Evolutionary conservation across 208 protist species (phyloP).

Genomic region (Trypanosoma scelopori): DNA sequence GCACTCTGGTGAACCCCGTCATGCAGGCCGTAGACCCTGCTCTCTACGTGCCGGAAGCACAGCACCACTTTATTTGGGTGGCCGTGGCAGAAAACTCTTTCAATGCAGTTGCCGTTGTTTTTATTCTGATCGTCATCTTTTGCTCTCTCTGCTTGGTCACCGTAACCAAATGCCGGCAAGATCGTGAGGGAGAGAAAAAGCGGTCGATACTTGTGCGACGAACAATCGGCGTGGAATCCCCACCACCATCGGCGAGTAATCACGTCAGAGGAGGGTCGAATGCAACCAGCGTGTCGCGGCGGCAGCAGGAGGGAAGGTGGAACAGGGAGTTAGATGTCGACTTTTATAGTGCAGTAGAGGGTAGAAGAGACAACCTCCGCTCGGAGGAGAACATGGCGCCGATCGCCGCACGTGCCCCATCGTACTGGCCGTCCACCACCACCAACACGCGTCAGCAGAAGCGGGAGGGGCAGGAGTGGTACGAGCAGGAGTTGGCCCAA

Average conservation of each 20-base stretch:
- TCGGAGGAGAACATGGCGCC: not conserved
- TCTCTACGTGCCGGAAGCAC: conserved; percentile 1
- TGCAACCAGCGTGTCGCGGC: not conserved
- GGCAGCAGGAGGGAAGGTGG: not conserved
- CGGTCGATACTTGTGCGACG: conserved; percentile 15
- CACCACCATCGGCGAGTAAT: too few relatives aligned
- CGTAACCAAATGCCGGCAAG: too few relatives aligned
- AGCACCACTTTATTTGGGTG: not conserved
- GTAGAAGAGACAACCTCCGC: not conserved
- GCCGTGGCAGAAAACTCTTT: conserved; percentile 2
- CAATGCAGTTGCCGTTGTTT: not conserved
- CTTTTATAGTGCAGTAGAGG: not conserved
- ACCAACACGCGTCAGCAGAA: not conserved
- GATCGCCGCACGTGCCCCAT: not conserved
- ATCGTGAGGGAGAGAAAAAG: conserved; percentile 4
- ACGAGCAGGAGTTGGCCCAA: not conserved
- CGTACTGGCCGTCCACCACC: conserved; percentile 4
- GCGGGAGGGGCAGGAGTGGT: conserved; percentile 2
- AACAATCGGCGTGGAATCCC: not conserved
- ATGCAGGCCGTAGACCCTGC: conserved; percentile 8
- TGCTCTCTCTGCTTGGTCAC: not conserved
- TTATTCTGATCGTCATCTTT: conserved; percentile 16
- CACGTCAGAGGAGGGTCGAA: too few relatives aligned
- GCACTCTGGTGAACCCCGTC: not conserved
- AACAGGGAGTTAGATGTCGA: not conserved